A percentile compares a stretch with the other conserved stretches of the same genome.
Evolutionary conservation across 345 rosid species (phyloP).

Genomic region (Clausena lansium): DNA sequence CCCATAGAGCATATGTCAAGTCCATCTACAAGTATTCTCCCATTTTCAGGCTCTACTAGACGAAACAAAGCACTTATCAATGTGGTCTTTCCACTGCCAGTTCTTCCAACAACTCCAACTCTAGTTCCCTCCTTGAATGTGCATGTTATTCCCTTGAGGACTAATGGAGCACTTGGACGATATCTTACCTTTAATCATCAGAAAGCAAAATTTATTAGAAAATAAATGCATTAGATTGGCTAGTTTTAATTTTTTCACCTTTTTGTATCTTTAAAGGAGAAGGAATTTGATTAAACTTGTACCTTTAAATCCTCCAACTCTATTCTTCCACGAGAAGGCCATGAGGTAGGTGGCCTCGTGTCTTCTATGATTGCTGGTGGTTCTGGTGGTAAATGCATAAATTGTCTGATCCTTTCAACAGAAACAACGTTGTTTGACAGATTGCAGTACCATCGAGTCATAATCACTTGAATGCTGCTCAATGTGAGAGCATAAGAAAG

Average conservation of each 20-base stretch:
- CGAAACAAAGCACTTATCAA: slow-evolving; percentile 88
- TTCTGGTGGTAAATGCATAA: slow-evolving; percentile 30
- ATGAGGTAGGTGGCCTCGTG: slow-evolving; percentile 8
- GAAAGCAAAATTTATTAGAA: not conserved
- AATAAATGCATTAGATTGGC: not conserved
- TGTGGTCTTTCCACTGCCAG: slow-evolving; percentile 93
- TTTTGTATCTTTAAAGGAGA: not conserved
- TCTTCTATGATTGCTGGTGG: slow-evolving; percentile 29
- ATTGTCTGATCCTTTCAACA: slow-evolving; percentile 35
- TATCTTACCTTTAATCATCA: slow-evolving; percentile 25
- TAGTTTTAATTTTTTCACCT: too few species aligned
- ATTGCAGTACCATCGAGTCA: slow-evolving; percentile 52
- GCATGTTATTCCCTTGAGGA: slow-evolving; percentile 37
- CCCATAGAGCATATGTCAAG: slow-evolving; percentile 76
- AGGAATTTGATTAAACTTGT: not conserved
- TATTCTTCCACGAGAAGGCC: slow-evolving; percentile 32
- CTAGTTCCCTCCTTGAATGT: slow-evolving; percentile 41
- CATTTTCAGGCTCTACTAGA: slow-evolving; percentile 73
- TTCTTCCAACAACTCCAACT: slow-evolving; percentile 88
- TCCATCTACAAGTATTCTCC: slow-evolving; percentile 67
- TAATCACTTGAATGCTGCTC: slow-evolving; percentile 49
- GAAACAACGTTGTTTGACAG: slow-evolving; percentile 32
- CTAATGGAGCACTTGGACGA: slow-evolving; percentile 32
- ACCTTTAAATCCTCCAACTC: slow-evolving; percentile 28
- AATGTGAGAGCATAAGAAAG: slow-evolving; percentile 69